Conservation (phyloP, 805 yeast genomes). For the Kazachstania martiniae region DNA sequence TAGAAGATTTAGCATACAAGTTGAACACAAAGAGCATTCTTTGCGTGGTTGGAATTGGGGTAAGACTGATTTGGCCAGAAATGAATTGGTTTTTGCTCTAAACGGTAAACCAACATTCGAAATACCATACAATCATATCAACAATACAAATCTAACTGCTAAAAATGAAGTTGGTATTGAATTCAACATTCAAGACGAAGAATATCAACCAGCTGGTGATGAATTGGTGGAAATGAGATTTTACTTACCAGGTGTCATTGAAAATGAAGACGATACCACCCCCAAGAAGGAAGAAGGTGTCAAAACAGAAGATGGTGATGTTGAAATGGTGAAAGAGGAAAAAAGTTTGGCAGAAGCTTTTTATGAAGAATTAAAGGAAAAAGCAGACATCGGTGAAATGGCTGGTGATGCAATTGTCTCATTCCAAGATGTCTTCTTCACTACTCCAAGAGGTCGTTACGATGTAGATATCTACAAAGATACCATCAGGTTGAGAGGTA, state of each 20-base stretch:
- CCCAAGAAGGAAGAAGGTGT: conserved; percentile 20
- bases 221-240: conserved; percentile 92
- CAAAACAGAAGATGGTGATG: conserved; percentile 21
- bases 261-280: conserved; percentile 36
- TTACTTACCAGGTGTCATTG: conserved; percentile 79
- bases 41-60: conserved; percentile 99
- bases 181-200: conserved; percentile 49
- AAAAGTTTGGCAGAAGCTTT: conserved; percentile 73
- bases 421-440: conserved; percentile 78
- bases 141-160: conserved; percentile 81
- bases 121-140: conserved; percentile 68
- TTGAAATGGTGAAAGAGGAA: conserved; percentile 16
- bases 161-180: conserved; percentile 91
- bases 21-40: conserved; percentile 85
- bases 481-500: conserved; percentile 87
- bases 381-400: conserved; percentile 88
- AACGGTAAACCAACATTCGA: conserved; percentile 88
- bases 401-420: conserved; percentile 94
- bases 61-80: conserved; percentile 79
- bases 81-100: conserved; percentile 77
- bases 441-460: conserved; percentile 97
- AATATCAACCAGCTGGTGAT: conserved; percentile 69
- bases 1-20: conserved; percentile 55
- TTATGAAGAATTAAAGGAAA: conserved; percentile 83
- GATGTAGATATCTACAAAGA: conserved; percentile 88